A percentile compares a stretch with the other conserved stretches of the same genome.
Conservation (phyloP, 2,329 filamentous ascomycete species). For the Xylariaceae sp. region DNA sequence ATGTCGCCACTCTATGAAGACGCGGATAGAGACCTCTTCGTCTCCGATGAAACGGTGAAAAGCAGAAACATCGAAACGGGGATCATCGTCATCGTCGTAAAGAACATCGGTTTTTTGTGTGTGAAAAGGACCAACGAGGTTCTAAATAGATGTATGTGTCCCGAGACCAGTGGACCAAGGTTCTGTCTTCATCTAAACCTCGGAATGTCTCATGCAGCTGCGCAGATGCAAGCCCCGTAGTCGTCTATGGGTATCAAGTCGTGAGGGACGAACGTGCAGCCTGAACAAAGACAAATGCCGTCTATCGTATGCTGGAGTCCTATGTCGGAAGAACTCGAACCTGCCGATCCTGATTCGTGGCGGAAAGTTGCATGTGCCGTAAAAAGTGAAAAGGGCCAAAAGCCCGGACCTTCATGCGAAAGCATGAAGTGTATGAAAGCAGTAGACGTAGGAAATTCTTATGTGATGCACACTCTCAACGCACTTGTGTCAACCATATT, state of each 20-base stretch:
- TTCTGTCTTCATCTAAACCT: constrained; percentile 24
- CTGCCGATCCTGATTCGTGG: constrained; percentile 31
- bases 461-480: constrained; percentile 23
- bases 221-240: constrained; percentile 27
- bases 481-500: constrained; percentile 9
- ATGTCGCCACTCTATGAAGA: constrained; percentile 32
- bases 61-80: constrained; percentile 32
- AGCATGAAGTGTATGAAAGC: constrained; percentile 22
- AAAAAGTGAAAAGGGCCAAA: constrained; percentile 25
- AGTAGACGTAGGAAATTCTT: constrained; percentile 16
- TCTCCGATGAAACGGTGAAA: constrained; percentile 31
- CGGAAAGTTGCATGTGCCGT: constrained; percentile 29
- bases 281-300: constrained; percentile 35
- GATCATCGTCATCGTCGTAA: constrained; percentile 33
- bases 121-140: constrained; percentile 21
- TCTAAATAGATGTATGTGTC: constrained; percentile 29
- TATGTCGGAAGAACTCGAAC: constrained; percentile 30
- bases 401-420: constrained; percentile 18
- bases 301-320: constrained; percentile 35
- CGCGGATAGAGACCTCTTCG: constrained; percentile 25
- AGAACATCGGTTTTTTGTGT: constrained; percentile 22
- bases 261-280: constrained; percentile 29
- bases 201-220: constrained; percentile 33
- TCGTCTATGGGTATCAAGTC: constrained; percentile 37
- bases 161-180: constrained; percentile 26